Evolutionary conservation across 2,329 filamentous ascomycete species (phyloP).

Genomic region (Pestalotiopsis sp.): DNA sequence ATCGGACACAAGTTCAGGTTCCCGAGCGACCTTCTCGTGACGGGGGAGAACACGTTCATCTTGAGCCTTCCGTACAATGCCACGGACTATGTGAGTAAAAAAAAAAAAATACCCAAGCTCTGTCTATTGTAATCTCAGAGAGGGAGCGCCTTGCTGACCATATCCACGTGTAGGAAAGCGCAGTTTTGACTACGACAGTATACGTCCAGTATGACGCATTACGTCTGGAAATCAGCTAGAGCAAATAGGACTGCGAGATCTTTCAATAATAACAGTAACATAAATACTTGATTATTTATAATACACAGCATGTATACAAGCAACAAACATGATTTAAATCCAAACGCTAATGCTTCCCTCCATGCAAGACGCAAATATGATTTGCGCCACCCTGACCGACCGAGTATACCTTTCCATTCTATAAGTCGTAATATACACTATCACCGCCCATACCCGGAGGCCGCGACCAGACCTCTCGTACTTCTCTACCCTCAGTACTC

Average conservation of each 20-base stretch:
- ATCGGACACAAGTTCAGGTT: conserved; percentile 63
- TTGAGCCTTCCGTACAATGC: conserved; percentile 62
- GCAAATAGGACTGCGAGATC: neutral
- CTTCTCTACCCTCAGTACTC: conserved; percentile 59
- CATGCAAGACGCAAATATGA: neutral
- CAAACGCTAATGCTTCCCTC: neutral
- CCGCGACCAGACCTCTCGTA: neutral
- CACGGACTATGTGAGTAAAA: conserved; percentile 45
- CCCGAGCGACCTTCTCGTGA: conserved; percentile 47
- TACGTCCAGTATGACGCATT: conserved; percentile 71
- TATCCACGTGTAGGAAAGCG: conserved; percentile 47
- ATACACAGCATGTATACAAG: neutral
- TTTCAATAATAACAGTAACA: neutral
- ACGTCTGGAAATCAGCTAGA: conserved; percentile 52
- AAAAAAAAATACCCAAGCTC: too few relatives aligned
- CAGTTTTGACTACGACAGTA: conserved; percentile 53
- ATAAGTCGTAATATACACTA: neutral
- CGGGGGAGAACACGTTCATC: conserved; percentile 57
- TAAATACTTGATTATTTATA: too few relatives aligned
- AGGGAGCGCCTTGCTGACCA: neutral
- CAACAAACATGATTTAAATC: neutral
- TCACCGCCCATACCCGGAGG: too few relatives aligned
- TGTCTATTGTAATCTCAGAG: too few relatives aligned
- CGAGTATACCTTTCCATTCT: neutral
- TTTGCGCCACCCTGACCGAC: neutral